Evolutionary conservation across 75 land plant genomes (phyloP).

Genomic region (Cupressus sempervirens): DNA sequence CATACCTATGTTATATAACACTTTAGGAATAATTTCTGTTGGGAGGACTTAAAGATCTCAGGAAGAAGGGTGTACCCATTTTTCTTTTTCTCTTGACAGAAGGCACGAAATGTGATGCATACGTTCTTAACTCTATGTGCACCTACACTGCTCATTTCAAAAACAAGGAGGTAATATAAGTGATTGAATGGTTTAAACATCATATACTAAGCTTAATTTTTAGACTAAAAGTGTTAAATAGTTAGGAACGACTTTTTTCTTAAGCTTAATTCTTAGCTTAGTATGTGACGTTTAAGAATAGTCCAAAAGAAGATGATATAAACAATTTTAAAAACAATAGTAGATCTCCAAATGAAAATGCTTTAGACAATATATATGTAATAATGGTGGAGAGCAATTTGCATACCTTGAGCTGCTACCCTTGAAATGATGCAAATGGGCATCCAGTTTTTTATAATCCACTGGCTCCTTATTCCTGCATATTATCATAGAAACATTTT

Average conservation of each 20-base stretch:
- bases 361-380: too few species aligned
- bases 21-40: background rate
- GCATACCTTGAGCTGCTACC: slow-evolving; percentile 79
- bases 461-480: slow-evolving; percentile 57
- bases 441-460: slow-evolving; percentile 61
- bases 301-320: background rate
- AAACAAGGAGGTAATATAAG: background rate
- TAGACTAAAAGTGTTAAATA: too few species aligned
- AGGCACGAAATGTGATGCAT: slow-evolving; percentile 51
- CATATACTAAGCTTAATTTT: too few species aligned
- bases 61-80: slow-evolving; percentile 43
- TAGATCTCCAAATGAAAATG: background rate
- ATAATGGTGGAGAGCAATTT: background rate
- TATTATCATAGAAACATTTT: background rate
- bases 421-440: slow-evolving; percentile 68
- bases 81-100: slow-evolving; percentile 45
- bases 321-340: background rate
- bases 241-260: too few species aligned
- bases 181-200: too few species aligned
- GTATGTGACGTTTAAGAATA: too few species aligned
- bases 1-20: background rate
- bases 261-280: too few species aligned
- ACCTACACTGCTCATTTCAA: slow-evolving; percentile 53
- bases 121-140: slow-evolving; percentile 60
- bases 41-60: background rate